Conservation (phyloP, 768 basidiomycete genomes). For the Lentinula raphanica region DNA sequence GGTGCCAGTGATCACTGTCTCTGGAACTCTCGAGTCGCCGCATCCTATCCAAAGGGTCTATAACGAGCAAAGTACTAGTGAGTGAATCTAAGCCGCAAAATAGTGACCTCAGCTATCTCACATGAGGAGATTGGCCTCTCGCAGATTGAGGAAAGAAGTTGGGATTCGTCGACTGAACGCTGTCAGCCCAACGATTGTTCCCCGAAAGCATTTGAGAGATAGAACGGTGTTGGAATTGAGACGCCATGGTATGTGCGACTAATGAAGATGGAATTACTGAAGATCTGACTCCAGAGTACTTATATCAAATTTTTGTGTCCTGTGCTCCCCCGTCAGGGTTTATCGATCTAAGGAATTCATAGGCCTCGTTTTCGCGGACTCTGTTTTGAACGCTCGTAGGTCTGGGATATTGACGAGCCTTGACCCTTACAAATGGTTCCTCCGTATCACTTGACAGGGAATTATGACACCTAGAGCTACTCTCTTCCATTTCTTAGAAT, state of each 20-base stretch:
- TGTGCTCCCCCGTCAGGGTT: too few species aligned
- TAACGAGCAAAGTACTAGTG: not conserved
- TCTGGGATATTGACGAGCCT: too few species aligned
- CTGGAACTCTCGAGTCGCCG: conserved; percentile 82
- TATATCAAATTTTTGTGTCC: not conserved
- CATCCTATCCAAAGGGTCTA: conserved; percentile 79
- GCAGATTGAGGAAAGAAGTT: not conserved
- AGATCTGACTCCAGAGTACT: not conserved
- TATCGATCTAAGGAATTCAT: too few species aligned
- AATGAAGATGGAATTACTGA: not conserved
- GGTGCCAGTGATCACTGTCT: conserved; percentile 61
- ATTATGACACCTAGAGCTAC: too few species aligned
- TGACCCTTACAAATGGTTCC: too few species aligned
- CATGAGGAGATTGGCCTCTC: not conserved
- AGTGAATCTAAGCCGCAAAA: not conserved
- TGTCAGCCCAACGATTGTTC: not conserved
- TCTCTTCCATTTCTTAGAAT: too few species aligned
- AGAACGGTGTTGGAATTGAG: not conserved
- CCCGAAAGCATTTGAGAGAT: not conserved
- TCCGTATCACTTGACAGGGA: too few species aligned
- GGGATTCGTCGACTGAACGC: not conserved
- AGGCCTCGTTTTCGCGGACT: too few species aligned
- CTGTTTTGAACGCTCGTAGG: too few species aligned
- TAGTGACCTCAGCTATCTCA: not conserved
- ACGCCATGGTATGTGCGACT: not conserved